Evolutionary conservation across 352 stramenopile genomes (phyloP).

Genomic region (Thalassiosira gravida): DNA sequence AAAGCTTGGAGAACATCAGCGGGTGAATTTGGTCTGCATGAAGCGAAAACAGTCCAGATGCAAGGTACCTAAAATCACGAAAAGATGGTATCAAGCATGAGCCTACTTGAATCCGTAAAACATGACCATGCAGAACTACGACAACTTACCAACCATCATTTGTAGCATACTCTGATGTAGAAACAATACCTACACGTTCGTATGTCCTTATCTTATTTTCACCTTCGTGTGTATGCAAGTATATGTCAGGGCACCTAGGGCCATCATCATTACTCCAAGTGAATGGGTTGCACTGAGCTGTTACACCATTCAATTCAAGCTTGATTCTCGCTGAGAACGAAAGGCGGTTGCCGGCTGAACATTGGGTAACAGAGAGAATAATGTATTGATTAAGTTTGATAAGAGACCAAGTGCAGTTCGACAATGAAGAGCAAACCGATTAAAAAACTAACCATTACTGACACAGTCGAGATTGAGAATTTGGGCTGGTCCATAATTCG

Average conservation of each 20-base stretch:
- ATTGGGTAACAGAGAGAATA: no score
- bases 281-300: slow-evolving; percentile 19
- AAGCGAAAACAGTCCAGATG: slow-evolving; percentile 40
- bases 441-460: slow-evolving; percentile 1
- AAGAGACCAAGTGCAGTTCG: no score
- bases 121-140: neutral
- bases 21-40: slow-evolving; percentile 27
- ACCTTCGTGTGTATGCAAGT: slow-evolving; percentile 33
- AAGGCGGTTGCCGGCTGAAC: slow-evolving; percentile 41
- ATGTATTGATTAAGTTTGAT: no score
- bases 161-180: slow-evolving; percentile 26
- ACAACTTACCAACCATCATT: slow-evolving; percentile 55
- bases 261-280: neutral
- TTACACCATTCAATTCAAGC: slow-evolving; percentile 22
- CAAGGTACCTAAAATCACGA: slow-evolving; percentile 41
- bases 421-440: no score
- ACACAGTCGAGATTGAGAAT: slow-evolving; percentile 13
- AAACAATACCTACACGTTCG: slow-evolving; percentile 38
- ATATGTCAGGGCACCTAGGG: slow-evolving; percentile 50
- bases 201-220: neutral
- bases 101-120: no score
- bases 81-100: no score
- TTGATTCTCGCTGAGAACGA: slow-evolving; percentile 51
- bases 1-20: slow-evolving; percentile 41
- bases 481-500: slow-evolving; percentile 36